Evolutionary conservation across 768 basidiomycete species (phyloP).

Genomic region (Suillus bovinus): DNA sequence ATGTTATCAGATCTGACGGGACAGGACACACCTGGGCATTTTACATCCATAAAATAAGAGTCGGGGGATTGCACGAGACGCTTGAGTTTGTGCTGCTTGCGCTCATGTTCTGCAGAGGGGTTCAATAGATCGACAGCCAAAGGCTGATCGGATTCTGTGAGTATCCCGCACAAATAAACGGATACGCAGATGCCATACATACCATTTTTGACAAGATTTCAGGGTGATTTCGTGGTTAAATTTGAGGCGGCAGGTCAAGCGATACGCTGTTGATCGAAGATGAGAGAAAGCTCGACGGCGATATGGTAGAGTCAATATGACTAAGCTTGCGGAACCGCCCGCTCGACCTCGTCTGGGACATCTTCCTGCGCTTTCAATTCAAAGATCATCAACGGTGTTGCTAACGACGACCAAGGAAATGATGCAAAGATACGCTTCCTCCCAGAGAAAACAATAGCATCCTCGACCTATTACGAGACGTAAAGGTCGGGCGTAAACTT

Average conservation of each 20-base stretch:
- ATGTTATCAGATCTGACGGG: too few species aligned
- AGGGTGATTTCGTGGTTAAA: neutral
- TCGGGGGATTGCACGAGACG: conserved; percentile 97
- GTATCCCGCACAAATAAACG: neutral
- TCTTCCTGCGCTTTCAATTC: neutral
- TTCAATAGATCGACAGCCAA: conserved; percentile 98
- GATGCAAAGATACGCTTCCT: neutral
- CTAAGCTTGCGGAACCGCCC: conserved; percentile 2
- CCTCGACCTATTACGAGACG: neutral
- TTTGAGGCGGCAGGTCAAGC: neutral
- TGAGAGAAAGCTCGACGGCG: neutral
- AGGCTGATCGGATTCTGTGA: conserved; percentile 50
- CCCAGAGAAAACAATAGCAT: neutral
- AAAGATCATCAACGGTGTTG: neutral
- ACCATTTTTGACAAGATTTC: neutral
- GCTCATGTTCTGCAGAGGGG: conserved; percentile 85
- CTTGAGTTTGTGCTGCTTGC: conserved; percentile 97
- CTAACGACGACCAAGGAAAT: neutral
- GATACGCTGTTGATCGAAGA: neutral
- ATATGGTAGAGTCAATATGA: neutral
- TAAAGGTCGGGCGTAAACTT: neutral
- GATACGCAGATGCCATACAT: neutral
- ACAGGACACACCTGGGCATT: conserved; percentile 81
- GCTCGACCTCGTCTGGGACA: neutral
- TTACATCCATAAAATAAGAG: conserved; percentile 99